phyloP scores from a whole-genome alignment of 2,329 filamentous ascomycete species.

The Epichloe gansuensis region DNA sequence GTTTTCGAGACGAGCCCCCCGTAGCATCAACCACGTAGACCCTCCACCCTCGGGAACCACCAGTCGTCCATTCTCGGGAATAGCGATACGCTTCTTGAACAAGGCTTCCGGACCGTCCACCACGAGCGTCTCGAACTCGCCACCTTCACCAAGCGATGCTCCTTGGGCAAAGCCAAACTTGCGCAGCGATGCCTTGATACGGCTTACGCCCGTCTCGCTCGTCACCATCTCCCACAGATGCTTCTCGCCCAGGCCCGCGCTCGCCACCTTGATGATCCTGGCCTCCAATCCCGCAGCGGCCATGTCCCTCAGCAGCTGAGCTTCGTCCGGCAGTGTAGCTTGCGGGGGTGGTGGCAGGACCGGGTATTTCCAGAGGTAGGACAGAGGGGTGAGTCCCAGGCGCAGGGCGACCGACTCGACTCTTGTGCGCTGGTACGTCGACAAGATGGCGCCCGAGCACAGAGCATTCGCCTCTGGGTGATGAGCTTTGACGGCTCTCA shows the following conservation, averaged over 20 bases:
- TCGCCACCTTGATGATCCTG: slow-evolving; percentile 90
- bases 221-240: slow-evolving; percentile 75
- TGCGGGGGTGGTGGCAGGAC: slow-evolving; percentile 46
- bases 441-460: slow-evolving; percentile 82
- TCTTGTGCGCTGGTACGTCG: slow-evolving; percentile 91
- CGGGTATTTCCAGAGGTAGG: slow-evolving; percentile 89
- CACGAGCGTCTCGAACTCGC: slow-evolving; percentile 90
- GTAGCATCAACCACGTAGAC: slow-evolving; percentile 57
- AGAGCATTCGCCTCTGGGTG: slow-evolving; percentile 79
- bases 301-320: slow-evolving; percentile 70
- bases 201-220: slow-evolving; percentile 32
- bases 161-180: slow-evolving; percentile 57
- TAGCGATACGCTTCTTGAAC: slow-evolving; percentile 58
- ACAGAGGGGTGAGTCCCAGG: slow-evolving; percentile 68
- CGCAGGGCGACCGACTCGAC: slow-evolving; percentile 83
- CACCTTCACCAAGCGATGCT: slow-evolving; percentile 78
- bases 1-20: slow-evolving; percentile 38
- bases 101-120: slow-evolving; percentile 62
- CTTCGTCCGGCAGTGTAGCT: slow-evolving; percentile 25
- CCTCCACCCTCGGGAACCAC: slow-evolving; percentile 60
- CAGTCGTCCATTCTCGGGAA: slow-evolving; percentile 40
- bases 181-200: slow-evolving; percentile 40
- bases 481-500: slow-evolving; percentile 49
- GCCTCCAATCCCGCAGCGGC: slow-evolving; percentile 63
- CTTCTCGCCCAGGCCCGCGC: slow-evolving; percentile 68